phyloP scores from a whole-genome alignment of 2,329 filamentous ascomycete species.

The Chaetothyriales sp. region DNA sequence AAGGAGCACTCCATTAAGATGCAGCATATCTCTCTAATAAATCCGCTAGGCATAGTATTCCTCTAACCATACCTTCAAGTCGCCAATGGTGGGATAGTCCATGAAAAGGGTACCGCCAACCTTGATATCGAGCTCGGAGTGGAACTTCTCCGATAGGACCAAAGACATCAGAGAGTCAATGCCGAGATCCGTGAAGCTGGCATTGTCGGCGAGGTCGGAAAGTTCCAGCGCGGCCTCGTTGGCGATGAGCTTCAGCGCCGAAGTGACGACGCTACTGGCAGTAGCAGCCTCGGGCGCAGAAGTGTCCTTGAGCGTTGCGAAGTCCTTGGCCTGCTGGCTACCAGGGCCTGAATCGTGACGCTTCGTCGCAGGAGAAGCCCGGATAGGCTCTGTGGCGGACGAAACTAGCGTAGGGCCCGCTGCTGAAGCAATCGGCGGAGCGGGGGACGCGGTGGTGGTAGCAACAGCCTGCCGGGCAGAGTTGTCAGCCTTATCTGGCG shows the following conservation, averaged over 20 bases:
- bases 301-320: no score
- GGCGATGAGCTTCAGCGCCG: constrained; percentile 20
- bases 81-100: constrained; percentile 12
- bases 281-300: no score
- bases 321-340: no score
- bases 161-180: constrained; percentile 27
- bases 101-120: constrained; percentile 18
- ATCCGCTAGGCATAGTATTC: not conserved
- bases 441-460: constrained; percentile 19
- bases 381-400: no score
- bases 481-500: constrained; percentile 14
- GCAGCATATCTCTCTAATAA: no score
- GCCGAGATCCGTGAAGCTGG: constrained; percentile 21
- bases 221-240: constrained; percentile 19
- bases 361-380: no score
- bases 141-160: constrained; percentile 24
- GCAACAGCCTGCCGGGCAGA: no score
- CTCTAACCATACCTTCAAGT: not conserved
- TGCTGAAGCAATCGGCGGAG: constrained; percentile 18
- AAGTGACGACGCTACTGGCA: constrained; percentile 22
- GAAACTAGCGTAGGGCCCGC: no score
- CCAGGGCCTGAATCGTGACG: no score
- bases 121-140: constrained; percentile 21
- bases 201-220: constrained; percentile 17
- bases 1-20: no score